A percentile compares a stretch with the other conserved stretches of the same genome.
Evolutionary conservation across 306 rosid genomes (phyloP).

Genomic region (Cucumis sativus): DNA sequence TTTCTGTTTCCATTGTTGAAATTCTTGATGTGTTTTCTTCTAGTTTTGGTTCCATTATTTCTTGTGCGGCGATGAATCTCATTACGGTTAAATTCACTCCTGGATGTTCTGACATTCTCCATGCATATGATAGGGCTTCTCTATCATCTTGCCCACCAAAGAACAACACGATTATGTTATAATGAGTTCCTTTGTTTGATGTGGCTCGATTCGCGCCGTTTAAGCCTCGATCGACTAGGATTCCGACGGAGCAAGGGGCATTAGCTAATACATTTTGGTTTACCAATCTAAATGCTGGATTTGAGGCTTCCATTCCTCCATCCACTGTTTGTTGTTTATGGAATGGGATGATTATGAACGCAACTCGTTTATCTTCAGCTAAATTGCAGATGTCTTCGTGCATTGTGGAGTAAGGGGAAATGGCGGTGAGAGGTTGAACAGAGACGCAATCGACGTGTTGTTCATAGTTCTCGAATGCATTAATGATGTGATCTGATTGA

Average conservation of each 20-base stretch:
- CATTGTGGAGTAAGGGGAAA: conserved; percentile 90
- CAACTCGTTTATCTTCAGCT: conserved; percentile 68
- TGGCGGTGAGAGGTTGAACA: conserved; percentile 62
- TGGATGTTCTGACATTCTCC: conserved; percentile 69
- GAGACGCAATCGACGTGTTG: conserved; percentile 43
- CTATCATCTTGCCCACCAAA: conserved; percentile 93
- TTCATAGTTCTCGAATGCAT: conserved; percentile 66
- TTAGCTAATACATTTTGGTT: conserved; percentile 62
- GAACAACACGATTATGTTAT: conserved; percentile 39
- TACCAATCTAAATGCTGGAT: conserved; percentile 45
- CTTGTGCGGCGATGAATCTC: conserved; percentile 38
- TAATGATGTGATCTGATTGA: conserved; percentile 82
- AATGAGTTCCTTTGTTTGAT: conserved; percentile 37
- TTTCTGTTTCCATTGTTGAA: conserved; percentile 30
- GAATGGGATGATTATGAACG: conserved; percentile 66
- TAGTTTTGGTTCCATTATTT: conserved; percentile 4
- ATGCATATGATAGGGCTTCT: conserved; percentile 68
- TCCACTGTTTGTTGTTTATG: conserved; percentile 93
- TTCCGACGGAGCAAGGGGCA: conserved; percentile 84
- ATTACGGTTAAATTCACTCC: conserved; percentile 43
- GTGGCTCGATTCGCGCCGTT: conserved; percentile 39
- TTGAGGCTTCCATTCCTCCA: conserved; percentile 87
- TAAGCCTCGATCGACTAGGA: conserved; percentile 70
- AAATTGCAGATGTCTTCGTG: conserved; percentile 74
- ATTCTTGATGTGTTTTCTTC: background rate